Evolutionary conservation across 1,284 basidiomycete species (phyloP).

Genomic region (Malassezia sp.): DNA sequence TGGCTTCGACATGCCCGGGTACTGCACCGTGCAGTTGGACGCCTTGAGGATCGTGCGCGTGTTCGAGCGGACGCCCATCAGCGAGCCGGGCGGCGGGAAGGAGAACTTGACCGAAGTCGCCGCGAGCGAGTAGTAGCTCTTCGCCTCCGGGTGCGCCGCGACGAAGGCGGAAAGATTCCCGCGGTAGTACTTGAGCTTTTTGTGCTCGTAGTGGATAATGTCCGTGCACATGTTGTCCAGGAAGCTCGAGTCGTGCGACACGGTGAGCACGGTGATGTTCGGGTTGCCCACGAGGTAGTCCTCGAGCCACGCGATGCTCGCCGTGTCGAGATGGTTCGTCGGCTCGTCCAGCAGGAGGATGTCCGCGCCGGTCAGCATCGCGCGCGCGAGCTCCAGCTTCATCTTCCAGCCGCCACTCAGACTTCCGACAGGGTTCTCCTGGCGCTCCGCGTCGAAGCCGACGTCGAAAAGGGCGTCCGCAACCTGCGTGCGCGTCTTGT

Average conservation of each 20-base stretch:
- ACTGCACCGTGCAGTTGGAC: constrained; percentile 82
- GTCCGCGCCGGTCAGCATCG: constrained; percentile 56
- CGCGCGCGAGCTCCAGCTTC: constrained; percentile 66
- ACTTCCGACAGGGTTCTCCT: constrained; percentile 72
- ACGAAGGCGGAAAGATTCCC: constrained; percentile 91
- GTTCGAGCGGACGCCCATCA: constrained; percentile 94
- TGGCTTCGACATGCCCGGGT: constrained; percentile 72
- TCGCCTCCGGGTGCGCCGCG: constrained; percentile 79
- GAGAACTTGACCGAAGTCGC: constrained; percentile 90
- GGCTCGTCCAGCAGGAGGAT: constrained; percentile 82
- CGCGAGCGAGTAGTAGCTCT: constrained; percentile 91
- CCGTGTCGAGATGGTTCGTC: constrained; percentile 64
- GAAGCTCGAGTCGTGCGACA: constrained; percentile 97
- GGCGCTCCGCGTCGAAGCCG: constrained; percentile 79
- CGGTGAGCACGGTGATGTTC: constrained; percentile 68
- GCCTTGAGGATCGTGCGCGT: constrained; percentile 94
- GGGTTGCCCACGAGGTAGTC: constrained; percentile 55
- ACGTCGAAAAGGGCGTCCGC: constrained; percentile 33
- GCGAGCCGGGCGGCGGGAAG: constrained; percentile 87
- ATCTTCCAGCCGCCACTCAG: constrained; percentile 99
- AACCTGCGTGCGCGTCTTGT: constrained; percentile 35
- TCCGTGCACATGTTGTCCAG: constrained; percentile 94
- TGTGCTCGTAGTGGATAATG: constrained; percentile 93
- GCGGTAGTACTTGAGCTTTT: constrained; percentile 90
- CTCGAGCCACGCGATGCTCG: constrained; percentile 87